These are phyloP conservation scores for Mycosphaerelloides madeirae DNA, from an alignment of 2,329 filamentous ascomycete species.

Conservation along the genomic window DNA sequence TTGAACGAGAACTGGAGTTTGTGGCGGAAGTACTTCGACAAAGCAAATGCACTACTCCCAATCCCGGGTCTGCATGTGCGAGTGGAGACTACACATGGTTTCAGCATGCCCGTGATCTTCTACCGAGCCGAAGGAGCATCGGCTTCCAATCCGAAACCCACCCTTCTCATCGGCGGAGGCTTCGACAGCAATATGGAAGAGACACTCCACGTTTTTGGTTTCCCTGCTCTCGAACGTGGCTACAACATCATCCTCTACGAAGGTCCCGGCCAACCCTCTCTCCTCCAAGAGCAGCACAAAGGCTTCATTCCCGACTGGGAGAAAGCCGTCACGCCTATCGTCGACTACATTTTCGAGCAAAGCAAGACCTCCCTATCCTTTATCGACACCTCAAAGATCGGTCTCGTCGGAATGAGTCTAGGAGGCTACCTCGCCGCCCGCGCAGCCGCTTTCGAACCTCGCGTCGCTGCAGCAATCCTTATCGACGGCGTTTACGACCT, in stretches of 20 bases:
- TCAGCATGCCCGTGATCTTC: conserved; percentile 8
- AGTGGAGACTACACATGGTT: conserved; percentile 5
- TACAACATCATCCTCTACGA: conserved; percentile 33
- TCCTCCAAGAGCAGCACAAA: conserved; percentile 24
- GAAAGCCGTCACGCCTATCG: conserved; percentile 27
- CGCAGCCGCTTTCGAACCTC: conserved; percentile 30
- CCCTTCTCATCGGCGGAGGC: conserved; percentile 24
- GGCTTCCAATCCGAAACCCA: conserved; percentile 12
- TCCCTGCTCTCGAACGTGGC: conserved; percentile 28
- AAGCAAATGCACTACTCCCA: conserved; percentile 35
- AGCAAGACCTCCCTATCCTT: not conserved
- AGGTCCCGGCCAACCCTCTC: conserved; percentile 31
- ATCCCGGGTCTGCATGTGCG: conserved; percentile 16
- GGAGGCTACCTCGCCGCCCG: conserved; percentile 32
- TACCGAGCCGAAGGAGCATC: conserved; percentile 7
- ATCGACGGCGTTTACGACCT: conserved; percentile 18
- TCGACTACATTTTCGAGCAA: conserved; percentile 25
- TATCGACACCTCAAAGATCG: conserved; percentile 26
- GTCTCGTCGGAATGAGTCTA: conserved; percentile 27
- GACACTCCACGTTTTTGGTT: conserved; percentile 24
- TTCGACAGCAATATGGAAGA: conserved; percentile 32
- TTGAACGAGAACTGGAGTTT: conserved; percentile 37
- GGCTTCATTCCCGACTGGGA: conserved; percentile 33
- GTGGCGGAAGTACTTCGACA: conserved; percentile 38
- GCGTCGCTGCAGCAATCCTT: conserved; percentile 25